Conservation (phyloP, 2,329 filamentous ascomycete genomes). For the Thielaviopsis euricoi region DNA sequence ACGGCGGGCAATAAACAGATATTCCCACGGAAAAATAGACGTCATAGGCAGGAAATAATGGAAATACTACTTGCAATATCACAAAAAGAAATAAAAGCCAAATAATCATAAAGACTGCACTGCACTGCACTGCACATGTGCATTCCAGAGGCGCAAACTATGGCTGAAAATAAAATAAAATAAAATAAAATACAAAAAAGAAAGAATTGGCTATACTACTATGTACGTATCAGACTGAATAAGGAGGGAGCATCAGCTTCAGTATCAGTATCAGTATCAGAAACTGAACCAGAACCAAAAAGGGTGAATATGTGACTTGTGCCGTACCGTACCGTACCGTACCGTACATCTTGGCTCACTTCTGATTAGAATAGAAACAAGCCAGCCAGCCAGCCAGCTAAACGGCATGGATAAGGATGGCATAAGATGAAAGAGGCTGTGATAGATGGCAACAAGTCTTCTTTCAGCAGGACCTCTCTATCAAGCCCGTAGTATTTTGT, state of each 20-base stretch:
- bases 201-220: too few species aligned
- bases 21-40: neutral
- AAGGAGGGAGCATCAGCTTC: neutral
- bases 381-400: too few species aligned
- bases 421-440: neutral
- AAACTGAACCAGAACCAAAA: neutral
- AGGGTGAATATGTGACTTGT: neutral
- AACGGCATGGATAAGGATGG: too few species aligned
- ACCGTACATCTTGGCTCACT: neutral
- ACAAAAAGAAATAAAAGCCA: neutral
- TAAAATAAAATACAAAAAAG: neutral
- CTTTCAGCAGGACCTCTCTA: too few species aligned
- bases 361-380: slow-evolving; percentile 2
- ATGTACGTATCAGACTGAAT: too few species aligned
- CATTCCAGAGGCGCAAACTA: slow-evolving; percentile 6
- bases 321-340: too few species aligned
- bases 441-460: neutral
- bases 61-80: too few species aligned
- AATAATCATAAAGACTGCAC: too few species aligned
- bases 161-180: slow-evolving; percentile 1
- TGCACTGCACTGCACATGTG: neutral
- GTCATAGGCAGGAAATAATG: neutral
- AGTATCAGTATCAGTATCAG: neutral
- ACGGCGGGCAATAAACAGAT: neutral
- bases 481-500: too few species aligned